Base-by-base conservation (phyloP, 164 flowering plant genomes). In the Nelumbo lutea region DNA sequence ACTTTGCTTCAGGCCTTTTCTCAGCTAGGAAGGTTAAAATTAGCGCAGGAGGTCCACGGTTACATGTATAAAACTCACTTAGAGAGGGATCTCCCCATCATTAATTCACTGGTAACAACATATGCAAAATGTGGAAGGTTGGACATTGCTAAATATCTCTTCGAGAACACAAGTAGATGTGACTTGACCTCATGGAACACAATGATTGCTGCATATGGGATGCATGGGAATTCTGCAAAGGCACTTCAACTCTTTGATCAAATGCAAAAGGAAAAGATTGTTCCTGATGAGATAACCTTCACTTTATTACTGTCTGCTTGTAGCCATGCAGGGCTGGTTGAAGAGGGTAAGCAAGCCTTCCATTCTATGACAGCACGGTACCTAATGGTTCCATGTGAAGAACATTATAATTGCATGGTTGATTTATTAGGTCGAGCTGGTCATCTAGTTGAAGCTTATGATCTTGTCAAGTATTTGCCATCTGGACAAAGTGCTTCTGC, bases 401-500 rank as follows among this genome's bases (percentile, higher is more conserved):
- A 86, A 76, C 96, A 90, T 65, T 85, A 82, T 67, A 72, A 74
- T n/a, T 90, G 90, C 71, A 75, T 84, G 75, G 83, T 86, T 42
- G 96, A 90, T 78, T 71, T 86, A 68, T 69, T 90, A 67, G 75
- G 89, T 60, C 80, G 90, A 61, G 87, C 88, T 11, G 96, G 91
- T 57, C 72, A 59, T 56, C 76, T 89, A 15, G 78, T 79, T 73
- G 89, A 87, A 75, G 90, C 90, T 62, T 77, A 78, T 59, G 69
- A 76, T 52, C 55, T 86, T 66, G 68, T 81, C 46, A 76, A 62
- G 64, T 46, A 65, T 67, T 53, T 80, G 66, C 88, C 85, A 8
- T 61, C 62, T 14, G 59, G 68, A 43, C 61, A 65, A 53, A 79
- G 74, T 62, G 68, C 48, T 51, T 74, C 79, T 47, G 83, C 83